Evolutionary conservation across 495 filamentous ascomycete species (phyloP).

Genomic region (Usnea hakonensis): DNA sequence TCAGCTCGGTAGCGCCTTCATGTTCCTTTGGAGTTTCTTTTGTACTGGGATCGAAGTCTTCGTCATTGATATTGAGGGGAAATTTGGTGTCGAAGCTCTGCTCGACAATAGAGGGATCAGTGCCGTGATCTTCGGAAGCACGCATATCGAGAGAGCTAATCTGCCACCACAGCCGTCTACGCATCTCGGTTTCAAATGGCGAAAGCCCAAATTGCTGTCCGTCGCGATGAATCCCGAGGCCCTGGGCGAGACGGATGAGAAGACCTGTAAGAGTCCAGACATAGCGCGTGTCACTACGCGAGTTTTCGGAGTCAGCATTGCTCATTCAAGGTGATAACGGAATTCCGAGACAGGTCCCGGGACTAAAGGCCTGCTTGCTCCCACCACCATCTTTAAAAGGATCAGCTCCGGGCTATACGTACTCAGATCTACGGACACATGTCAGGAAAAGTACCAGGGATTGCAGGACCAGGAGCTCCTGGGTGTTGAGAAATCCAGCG

Average conservation of each 20-base stretch:
- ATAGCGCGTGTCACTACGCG: constrained; percentile 37
- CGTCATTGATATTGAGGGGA: constrained; percentile 70
- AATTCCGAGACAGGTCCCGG: too few species aligned
- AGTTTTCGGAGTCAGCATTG: too few species aligned
- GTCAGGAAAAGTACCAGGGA: constrained; percentile 32
- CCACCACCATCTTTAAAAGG: too few species aligned
- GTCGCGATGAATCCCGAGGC: constrained; percentile 44
- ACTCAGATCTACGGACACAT: constrained; percentile 38
- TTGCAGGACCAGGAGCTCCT: constrained; percentile 27
- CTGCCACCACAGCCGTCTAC: constrained; percentile 67
- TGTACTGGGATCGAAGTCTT: constrained; percentile 57
- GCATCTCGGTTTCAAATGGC: constrained; percentile 61
- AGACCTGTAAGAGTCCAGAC: constrained; percentile 40
- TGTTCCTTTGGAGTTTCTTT: constrained; percentile 49
- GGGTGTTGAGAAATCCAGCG: constrained; percentile 25
- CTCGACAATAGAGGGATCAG: constrained; percentile 57
- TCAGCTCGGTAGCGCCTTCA: constrained; percentile 64
- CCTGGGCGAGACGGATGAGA: constrained; percentile 40
- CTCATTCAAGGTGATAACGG: too few species aligned
- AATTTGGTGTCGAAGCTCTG: constrained; percentile 61
- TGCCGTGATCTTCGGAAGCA: constrained; percentile 67
- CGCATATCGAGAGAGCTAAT: constrained; percentile 57
- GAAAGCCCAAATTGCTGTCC: constrained; percentile 52
- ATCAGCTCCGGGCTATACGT: too few species aligned
- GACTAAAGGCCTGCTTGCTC: too few species aligned